Conservation (phyloP, 2,329 filamentous ascomycete species). For the Gliomastix tumulicola region DNA sequence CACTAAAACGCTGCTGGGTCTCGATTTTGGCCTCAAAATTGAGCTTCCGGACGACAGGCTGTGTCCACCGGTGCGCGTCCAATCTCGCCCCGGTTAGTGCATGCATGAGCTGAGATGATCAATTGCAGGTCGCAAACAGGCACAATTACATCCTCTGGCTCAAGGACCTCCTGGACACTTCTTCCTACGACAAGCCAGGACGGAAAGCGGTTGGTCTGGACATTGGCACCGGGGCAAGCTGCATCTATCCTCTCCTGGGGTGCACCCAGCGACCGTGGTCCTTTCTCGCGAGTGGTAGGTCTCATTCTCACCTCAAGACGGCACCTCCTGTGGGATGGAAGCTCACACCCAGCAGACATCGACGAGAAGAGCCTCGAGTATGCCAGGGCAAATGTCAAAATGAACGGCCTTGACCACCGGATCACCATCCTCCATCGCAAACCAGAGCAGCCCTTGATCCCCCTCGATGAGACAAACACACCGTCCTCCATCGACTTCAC, state of each 20-base stretch:
- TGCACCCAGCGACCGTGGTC: constrained; percentile 66
- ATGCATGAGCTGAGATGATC: constrained; percentile 1
- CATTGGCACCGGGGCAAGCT: constrained; percentile 84
- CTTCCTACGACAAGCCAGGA: constrained; percentile 39
- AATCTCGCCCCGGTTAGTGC: neutral
- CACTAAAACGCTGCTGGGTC: constrained; percentile 68
- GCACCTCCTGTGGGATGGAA: neutral
- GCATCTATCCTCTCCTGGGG: constrained; percentile 83
- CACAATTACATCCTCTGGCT: constrained; percentile 92
- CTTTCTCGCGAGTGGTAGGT: constrained; percentile 56
- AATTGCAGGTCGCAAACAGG: constrained; percentile 47
- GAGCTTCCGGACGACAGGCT: constrained; percentile 70
- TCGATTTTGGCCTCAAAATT: constrained; percentile 67
- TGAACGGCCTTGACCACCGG: constrained; percentile 57
- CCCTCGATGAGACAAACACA: constrained; percentile 47
- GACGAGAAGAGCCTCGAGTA: constrained; percentile 62
- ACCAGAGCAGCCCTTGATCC: constrained; percentile 50
- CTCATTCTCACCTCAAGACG: neutral
- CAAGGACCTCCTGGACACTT: constrained; percentile 71
- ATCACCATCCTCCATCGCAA: constrained; percentile 57
- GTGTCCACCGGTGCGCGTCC: constrained; percentile 66
- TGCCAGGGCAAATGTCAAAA: constrained; percentile 58
- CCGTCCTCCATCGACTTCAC: constrained; percentile 62
- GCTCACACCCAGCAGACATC: constrained; percentile 47
- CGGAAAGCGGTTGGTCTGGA: constrained; percentile 66